Base-by-base conservation (phyloP, 441 rosid genomes). In the Erodium moschatum region DNA sequence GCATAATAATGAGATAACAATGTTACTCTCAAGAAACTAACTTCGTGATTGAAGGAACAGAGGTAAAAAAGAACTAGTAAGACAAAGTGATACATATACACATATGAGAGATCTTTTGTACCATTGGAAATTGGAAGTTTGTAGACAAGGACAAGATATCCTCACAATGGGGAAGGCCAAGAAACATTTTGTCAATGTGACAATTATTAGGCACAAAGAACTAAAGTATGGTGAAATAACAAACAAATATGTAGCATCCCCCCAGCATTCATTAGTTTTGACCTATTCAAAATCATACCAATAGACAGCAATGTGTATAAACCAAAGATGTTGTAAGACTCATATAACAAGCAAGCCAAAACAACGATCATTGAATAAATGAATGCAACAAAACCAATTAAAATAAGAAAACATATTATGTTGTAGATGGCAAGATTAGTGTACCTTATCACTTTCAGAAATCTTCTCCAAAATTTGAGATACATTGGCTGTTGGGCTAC, bases 401-500 rank as follows among this genome's bases (percentile, higher is more conserved):
- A 16, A 56, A 1, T 56, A 20, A 18, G 62, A 56, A 18, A 18
- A 56, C 2, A 19, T 8, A 54, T 1, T 56, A 15, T 56, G 62
- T 54, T 19, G 62, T 19, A 56, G 4, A 56, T 19, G 12, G 18
- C 70, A 12, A 7, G 74, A 20, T 62, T 64, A 29, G 27, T 66
- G 67, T 77, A 80, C 83, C 78, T 80, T 80, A 68, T 77, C 83
- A 68, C 56, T 72, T 69, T 77, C 83, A 74, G 78, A 74, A 74
- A 80, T 74, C 68, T 70, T 80, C 66, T 71, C 67, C 61, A 80
- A 54, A 66, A 40, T 58, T 71, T 77, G 83, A 52, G 69, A 68
- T 70, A 80, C 83, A 52, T 77, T 80, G 62, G 83, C 80, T 35
- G 83, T 80, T 33, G 83, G 83, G 75, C 77, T 72, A 60, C 77